Evolutionary conservation across 768 basidiomycete species (phyloP).

Genomic region (Infundibulicybe gibba): DNA sequence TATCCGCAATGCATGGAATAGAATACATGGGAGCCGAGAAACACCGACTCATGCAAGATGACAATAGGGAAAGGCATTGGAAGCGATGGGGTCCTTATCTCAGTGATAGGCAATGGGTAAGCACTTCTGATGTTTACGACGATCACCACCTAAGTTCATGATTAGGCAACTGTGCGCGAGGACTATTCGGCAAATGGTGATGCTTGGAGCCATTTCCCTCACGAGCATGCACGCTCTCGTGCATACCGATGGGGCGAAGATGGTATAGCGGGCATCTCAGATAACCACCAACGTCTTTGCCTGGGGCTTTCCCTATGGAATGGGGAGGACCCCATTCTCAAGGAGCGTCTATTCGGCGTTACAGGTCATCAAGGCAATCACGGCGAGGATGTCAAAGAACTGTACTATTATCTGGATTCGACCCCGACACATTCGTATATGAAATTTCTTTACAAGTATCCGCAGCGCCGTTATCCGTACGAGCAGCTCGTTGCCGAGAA

Average conservation of each 20-base stretch:
- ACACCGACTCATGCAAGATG: slow-evolving; percentile 82
- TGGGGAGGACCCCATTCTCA: slow-evolving; percentile 88
- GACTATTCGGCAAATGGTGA: slow-evolving; percentile 97
- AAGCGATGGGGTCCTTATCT: slow-evolving; percentile 99
- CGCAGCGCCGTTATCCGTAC: slow-evolving; percentile 89
- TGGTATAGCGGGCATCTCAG: slow-evolving; percentile 94
- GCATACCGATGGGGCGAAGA: slow-evolving; percentile 99
- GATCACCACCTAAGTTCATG: background rate
- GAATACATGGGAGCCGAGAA: slow-evolving; percentile 82
- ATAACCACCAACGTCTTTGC: slow-evolving; percentile 94
- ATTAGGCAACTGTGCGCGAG: slow-evolving; percentile 94
- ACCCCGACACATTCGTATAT: slow-evolving; percentile 99
- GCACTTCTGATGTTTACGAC: slow-evolving; percentile 15
- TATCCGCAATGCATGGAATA: slow-evolving; percentile 59
- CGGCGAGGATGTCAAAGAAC: slow-evolving; percentile 98
- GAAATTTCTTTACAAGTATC: slow-evolving; percentile 99
- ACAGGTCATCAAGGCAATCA: slow-evolving; percentile 98
- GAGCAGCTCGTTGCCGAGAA: slow-evolving; percentile 90
- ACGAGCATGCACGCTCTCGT: slow-evolving; percentile 88
- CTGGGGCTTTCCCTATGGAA: slow-evolving; percentile 94
- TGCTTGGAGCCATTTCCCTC: slow-evolving; percentile 94
- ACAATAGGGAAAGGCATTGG: slow-evolving; percentile 83
- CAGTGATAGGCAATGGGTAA: slow-evolving; percentile 95
- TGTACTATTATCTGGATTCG: slow-evolving; percentile 98
- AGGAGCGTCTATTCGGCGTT: slow-evolving; percentile 94